These are phyloP conservation scores for Leccinum incarnatum DNA, from an alignment of 768 basidiomycete genomes.

Conservation along the genomic window DNA sequence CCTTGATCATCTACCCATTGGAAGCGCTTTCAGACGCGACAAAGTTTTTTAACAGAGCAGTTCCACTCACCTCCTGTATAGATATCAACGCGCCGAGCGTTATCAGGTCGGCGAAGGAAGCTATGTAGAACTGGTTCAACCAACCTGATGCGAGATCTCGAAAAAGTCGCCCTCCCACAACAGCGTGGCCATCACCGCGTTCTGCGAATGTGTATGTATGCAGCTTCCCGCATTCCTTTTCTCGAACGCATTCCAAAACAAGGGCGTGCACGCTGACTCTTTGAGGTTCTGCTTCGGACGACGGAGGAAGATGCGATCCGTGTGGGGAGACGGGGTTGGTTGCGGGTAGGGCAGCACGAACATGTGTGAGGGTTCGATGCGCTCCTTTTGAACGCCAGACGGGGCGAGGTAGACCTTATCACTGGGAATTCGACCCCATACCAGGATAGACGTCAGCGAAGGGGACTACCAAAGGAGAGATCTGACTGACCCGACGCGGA, in stretches of 20 bases:
- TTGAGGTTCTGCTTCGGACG: conserved; percentile 69
- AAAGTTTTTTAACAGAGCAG: neutral
- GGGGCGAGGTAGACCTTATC: conserved; percentile 85
- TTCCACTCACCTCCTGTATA: conserved; percentile 40
- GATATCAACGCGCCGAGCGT: neutral
- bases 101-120: neutral
- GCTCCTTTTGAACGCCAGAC: conserved; percentile 88
- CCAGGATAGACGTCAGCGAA: neutral
- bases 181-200: conserved; percentile 86
- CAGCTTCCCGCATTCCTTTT: conserved; percentile 77
- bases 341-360: conserved; percentile 85
- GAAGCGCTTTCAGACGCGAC: neutral
- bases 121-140: neutral
- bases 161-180: conserved; percentile 71
- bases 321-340: conserved; percentile 50
- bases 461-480: neutral
- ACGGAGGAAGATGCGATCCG: conserved; percentile 75
- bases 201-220: conserved; percentile 89
- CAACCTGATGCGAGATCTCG: conserved; percentile 78
- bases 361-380: conserved; percentile 79
- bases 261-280: conserved; percentile 84
- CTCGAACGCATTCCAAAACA: conserved; percentile 92
- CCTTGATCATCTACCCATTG: conserved; percentile 79
- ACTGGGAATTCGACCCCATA: conserved; percentile 32
- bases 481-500: conserved; percentile 56